A percentile compares a stretch with the other conserved stretches of the same genome.
Conservation (phyloP, 257 asterid genomes). For the Echites panduratus region DNA sequence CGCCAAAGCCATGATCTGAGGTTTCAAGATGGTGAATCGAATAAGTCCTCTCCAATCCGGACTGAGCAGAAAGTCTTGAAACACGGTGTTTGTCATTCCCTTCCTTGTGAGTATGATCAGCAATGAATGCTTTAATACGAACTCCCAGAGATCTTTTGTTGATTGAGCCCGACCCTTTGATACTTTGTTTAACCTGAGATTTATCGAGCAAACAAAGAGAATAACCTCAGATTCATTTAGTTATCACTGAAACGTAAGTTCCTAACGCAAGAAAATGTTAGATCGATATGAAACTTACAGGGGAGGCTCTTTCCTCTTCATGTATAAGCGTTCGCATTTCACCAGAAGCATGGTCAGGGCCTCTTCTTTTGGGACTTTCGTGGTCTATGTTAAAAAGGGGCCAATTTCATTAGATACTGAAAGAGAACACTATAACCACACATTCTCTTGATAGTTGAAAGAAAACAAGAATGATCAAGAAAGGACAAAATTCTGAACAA, state of each 20-base stretch:
- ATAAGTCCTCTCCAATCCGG: constrained; percentile 42
- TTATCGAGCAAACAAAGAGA: not conserved
- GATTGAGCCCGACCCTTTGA: constrained; percentile 16
- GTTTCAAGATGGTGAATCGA: constrained; percentile 63
- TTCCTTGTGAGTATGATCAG: constrained; percentile 33
- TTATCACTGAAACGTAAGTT: not conserved
- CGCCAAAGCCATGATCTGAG: constrained; percentile 24
- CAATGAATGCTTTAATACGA: constrained; percentile 47
- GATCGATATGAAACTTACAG: constrained; percentile 30
- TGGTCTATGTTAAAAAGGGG: constrained; percentile 20
- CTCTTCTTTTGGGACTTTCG: constrained; percentile 20
- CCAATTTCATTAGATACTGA: not conserved
- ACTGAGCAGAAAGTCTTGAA: constrained; percentile 21
- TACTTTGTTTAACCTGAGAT: constrained; percentile 32
- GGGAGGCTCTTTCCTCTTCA: constrained; percentile 29
- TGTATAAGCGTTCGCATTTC: constrained; percentile 35
- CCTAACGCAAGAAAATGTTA: not conserved
- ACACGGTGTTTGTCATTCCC: constrained; percentile 12
- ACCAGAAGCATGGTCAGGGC: constrained; percentile 18
- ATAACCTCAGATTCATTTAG: not conserved
- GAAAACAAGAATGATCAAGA: too few relatives aligned
- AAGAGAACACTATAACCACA: not conserved
- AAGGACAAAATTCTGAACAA: too few relatives aligned
- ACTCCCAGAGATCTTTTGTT: constrained; percentile 53
- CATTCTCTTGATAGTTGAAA: too few relatives aligned